Conservation (phyloP, 345 rosid genomes). For the Bretschneidera sinensis region DNA sequence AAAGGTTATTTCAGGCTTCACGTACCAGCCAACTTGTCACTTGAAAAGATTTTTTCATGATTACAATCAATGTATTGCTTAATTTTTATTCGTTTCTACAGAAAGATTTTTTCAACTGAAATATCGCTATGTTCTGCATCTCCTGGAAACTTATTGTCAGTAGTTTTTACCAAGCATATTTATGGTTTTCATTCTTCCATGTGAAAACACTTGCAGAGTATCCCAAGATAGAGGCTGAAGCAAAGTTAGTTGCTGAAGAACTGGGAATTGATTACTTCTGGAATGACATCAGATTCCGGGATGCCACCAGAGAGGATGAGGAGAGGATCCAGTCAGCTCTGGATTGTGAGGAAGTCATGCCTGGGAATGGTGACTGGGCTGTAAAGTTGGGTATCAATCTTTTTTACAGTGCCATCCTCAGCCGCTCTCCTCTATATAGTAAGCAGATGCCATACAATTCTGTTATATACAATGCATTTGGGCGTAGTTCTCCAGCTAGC, state of each 20-base stretch:
- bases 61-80: neutral
- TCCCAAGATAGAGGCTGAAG: conserved; percentile 79
- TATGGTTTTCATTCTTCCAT: conserved; percentile 4
- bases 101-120: neutral
- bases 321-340: conserved; percentile 57
- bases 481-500: conserved; percentile 59
- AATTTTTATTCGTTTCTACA: neutral
- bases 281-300: conserved; percentile 55
- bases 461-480: conserved; percentile 77
- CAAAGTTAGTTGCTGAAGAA: conserved; percentile 70
- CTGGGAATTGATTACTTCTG: conserved; percentile 52
- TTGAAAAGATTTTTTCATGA: neutral
- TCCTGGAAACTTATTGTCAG: neutral
- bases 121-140: conserved; percentile 3
- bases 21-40: no score
- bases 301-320: conserved; percentile 66
- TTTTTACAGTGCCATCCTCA: conserved; percentile 80
- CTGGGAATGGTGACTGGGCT: conserved; percentile 90
- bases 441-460: conserved; percentile 97
- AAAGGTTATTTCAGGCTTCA: no score
- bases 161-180: no score
- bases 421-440: conserved; percentile 78
- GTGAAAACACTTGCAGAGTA: conserved; percentile 62
- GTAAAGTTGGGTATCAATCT: conserved; percentile 88
- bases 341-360: conserved; percentile 73